phyloP scores from a whole-genome alignment of 73 alveolate species.

The Blepharisma japonicum region DNA sequence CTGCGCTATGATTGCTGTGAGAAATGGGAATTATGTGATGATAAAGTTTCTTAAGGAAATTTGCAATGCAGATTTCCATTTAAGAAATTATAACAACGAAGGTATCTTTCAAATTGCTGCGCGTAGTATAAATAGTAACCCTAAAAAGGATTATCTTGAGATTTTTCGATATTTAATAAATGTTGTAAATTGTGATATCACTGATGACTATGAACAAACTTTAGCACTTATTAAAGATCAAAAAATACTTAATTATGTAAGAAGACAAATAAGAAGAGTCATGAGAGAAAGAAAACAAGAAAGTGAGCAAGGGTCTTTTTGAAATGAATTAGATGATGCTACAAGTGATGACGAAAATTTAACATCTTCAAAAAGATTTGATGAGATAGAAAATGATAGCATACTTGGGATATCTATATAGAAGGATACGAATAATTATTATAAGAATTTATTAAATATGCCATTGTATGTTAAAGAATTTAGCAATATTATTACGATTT shows the following conservation, averaged over 20 bases:
- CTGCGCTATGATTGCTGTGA: neutral
- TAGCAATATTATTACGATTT: too few relatives aligned
- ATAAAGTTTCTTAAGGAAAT: conserved; percentile 1
- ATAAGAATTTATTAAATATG: too few relatives aligned
- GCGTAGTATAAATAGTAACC: neutral
- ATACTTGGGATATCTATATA: too few relatives aligned
- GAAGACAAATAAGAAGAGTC: neutral
- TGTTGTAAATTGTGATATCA: neutral
- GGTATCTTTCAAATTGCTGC: neutral
- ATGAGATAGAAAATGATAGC: too few relatives aligned
- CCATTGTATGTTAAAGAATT: too few relatives aligned
- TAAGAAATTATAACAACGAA: neutral
- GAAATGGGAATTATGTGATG: conserved; percentile 22
- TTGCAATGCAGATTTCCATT: neutral
- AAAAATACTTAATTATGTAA: neutral
- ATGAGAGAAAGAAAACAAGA: too few relatives aligned
- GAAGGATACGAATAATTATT: too few relatives aligned
- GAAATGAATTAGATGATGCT: too few relatives aligned
- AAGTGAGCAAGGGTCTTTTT: too few relatives aligned
- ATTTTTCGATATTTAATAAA: neutral
- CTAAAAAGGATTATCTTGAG: neutral
- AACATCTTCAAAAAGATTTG: too few relatives aligned
- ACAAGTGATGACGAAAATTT: too few relatives aligned
- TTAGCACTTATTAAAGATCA: neutral
- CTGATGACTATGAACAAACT: neutral